Base-by-base conservation (phyloP, 345 rosid species). In the Populus simonii region DNA sequence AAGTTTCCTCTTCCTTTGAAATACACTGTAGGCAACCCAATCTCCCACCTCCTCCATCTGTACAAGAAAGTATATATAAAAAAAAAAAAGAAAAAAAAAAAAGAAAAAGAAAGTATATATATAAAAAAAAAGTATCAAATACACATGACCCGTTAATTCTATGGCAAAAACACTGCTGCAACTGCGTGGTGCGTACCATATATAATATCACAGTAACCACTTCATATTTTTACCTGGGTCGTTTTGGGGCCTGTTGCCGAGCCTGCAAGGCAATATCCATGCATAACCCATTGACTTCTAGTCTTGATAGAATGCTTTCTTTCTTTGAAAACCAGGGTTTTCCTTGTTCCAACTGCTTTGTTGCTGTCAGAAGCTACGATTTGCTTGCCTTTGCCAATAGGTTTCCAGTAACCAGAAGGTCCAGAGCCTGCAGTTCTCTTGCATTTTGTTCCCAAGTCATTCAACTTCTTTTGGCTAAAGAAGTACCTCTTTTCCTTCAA, bases 381-480 rank as follows among this genome's bases (percentile, higher is more conserved):
- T 68, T 55, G 87, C 85, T 81, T 94, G 57, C 81, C 84, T 83
- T 87, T 90, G 55, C 93, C 90, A 2, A 63, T 25, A 33, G 84
- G 79, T 77, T 88, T 89, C 99, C 99, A 95, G 76, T 91, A 89
- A 67, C 99, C 97, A 62, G 85, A 80, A 74, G 90, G 88, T 66
- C 97, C 93, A 62, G 83, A 80, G 72, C 91, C 89, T 69, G 85
- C 83, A 7, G 77, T 71, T 84, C 81, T 83, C 75, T 76, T 88
- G 57, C 81, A 45, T 66, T 83, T 86, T 8, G 66, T 83, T 72
- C 63, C 74, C 35, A 80, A 55, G 1, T 62, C 83, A 76, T 74
- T 76, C 12, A 74, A 74, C 15, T 41, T 70, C 73, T 70, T 81
- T 70, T 82, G 82, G 84, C 90, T 36, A 80, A 93, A 95, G 88